Evolutionary conservation across 1,284 basidiomycete genomes (phyloP), one percentile per base, ranked within the genome.

Genomic region (Ganoderma boninense): DNA sequence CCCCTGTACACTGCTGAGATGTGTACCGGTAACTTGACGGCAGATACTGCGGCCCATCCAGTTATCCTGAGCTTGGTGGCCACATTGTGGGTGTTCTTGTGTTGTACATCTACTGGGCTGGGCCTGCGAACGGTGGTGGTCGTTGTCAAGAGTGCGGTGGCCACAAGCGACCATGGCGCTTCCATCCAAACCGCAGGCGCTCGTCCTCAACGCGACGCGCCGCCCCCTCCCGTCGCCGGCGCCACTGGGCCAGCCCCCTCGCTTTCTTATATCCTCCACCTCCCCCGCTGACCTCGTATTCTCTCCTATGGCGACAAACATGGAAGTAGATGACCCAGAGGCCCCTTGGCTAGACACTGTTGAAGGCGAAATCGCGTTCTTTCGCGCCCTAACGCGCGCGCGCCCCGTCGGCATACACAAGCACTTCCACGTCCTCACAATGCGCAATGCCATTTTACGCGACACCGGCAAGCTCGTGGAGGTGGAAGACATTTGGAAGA

Each of bases 291-390:
- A 5, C 54, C 7, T 32, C 3, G 2, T 20, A 7, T 32, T 35
- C 29, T 18, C 26, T 56, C 18, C 1, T 20, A 70, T 67, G 67
- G 29, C 69, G 16, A 64, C 65, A 10, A 65, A 57, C 63, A 68
- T 74, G 73, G 71, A 73, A n/a, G 69, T 72, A 16, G 73, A 75
- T 46, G 71, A 70, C 38, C 65, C 67, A 20, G 61, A 65, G 5
- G 14, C 43, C 0, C 62, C 56, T 35, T 82, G 92, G 76, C 87
- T 95, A 35, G 86, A 91, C 77, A 90, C 87, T 7, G 88, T 94
- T 68, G 89, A 92, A 75, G 93, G 93, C 54, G 94, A 95, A 80
- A 92, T 94, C 59, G 86, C 91, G 5, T 92, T 95, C 81, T 95
- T 95, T 77, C 87, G 91, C 64, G 90, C 92, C 2, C 84, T 94